Percentiles rank a stretch among this genome's conserved stretches.
These are phyloP conservation scores for Massospora cicadina DNA, from an alignment of 371 early-diverging fungal genomes.

Conservation along the genomic window DNA sequence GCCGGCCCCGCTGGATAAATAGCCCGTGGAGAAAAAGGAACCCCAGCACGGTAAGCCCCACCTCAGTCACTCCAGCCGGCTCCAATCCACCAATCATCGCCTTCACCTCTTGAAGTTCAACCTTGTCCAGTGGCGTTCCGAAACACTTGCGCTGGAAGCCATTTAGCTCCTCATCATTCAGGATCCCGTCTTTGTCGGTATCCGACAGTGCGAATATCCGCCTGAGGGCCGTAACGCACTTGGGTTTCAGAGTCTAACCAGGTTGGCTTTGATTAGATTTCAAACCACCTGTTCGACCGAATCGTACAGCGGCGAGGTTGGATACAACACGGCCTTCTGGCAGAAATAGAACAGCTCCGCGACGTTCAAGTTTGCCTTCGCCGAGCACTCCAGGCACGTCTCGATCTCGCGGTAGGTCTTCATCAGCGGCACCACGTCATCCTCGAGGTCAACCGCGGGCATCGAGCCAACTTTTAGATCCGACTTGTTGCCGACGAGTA, in stretches of 20 bases:
- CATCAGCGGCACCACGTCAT: constrained; percentile 91
- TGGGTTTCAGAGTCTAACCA: constrained; percentile 50
- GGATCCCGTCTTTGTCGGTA: constrained; percentile 69
- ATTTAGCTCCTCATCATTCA: constrained; percentile 86
- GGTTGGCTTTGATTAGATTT: neutral
- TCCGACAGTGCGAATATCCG: constrained; percentile 91
- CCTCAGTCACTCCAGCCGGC: constrained; percentile 63
- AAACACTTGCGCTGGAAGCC: constrained; percentile 94
- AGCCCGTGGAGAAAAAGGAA: constrained; percentile 83
- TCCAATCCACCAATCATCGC: constrained; percentile 76
- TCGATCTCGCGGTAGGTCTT: constrained; percentile 97
- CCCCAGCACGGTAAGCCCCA: constrained; percentile 71
- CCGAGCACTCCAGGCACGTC: constrained; percentile 92
- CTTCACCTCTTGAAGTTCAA: constrained; percentile 89
- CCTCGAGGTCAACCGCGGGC: constrained; percentile 62
- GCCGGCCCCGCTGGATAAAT: constrained; percentile 87
- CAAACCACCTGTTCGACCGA: constrained; percentile 60
- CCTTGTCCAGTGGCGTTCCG: constrained; percentile 75
- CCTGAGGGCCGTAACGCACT: constrained; percentile 73
- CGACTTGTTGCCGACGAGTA: constrained; percentile 93
- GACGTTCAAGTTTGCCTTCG: constrained; percentile 82
- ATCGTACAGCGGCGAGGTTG: constrained; percentile 90
- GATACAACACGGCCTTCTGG: constrained; percentile 92
- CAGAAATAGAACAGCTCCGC: constrained; percentile 98
- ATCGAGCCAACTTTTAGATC: constrained; percentile 71